Evolutionary conservation across 768 basidiomycete species (phyloP).

Genomic region (Epithele typhae): DNA sequence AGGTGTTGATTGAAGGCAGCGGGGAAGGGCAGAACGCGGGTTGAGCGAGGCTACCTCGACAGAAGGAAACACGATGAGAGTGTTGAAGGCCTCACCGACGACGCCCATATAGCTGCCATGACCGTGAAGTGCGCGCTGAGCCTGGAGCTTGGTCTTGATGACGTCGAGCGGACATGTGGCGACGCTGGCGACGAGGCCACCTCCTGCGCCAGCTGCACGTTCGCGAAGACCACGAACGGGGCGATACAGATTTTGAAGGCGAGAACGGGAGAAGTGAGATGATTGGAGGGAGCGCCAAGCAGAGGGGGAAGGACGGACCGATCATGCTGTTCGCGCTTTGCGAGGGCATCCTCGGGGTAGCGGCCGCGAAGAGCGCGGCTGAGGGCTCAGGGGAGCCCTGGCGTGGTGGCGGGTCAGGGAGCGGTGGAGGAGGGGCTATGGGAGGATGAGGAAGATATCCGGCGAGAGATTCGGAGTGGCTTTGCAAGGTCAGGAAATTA

Average conservation of each 20-base stretch:
- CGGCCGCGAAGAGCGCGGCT: conserved; percentile 42
- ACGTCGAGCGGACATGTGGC: conserved; percentile 98
- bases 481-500: conserved; percentile 1
- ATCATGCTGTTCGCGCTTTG: conserved; percentile 73
- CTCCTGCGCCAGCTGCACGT: conserved; percentile 92
- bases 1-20: too few species aligned
- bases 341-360: conserved; percentile 69
- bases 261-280: too few species aligned
- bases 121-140: conserved; percentile 72
- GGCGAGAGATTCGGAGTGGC: conserved; percentile 1
- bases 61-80: conserved; percentile 14
- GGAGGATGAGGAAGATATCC: background rate
- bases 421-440: conserved; percentile 1
- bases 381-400: conserved; percentile 5
- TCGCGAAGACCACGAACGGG: too few species aligned
- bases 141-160: conserved; percentile 95
- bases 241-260: background rate
- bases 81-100: conserved; percentile 43
- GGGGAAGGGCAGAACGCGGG: conserved; percentile 14
- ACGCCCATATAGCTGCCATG: conserved; percentile 76
- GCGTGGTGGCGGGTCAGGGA: background rate
- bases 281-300: background rate
- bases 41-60: conserved; percentile 16
- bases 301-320: conserved; percentile 40
- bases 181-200: conserved; percentile 87